Base-by-base conservation (phyloP, 2,329 filamentous ascomycete genomes). In the Penicillium verrucosum region DNA sequence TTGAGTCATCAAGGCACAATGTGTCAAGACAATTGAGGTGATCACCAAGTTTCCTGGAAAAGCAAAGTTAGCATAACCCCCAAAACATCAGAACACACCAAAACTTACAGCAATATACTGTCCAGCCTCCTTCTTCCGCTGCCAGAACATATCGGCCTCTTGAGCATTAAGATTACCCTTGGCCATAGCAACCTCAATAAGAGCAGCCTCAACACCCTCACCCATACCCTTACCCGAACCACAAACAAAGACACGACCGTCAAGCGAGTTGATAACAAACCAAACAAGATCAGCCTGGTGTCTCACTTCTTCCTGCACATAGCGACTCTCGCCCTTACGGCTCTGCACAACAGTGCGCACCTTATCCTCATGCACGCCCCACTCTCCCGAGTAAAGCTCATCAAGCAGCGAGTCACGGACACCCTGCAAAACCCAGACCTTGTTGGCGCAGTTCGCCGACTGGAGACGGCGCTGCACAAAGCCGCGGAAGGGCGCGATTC, bases 201-300 rank as follows among this genome's bases (percentile, higher is more conserved):
- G 81, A 0, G 93, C 90, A 45, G 86, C 82, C 72, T 97, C 89
- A 3, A 99, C 94, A 43, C 94, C 94, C 75, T 97, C 94, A 58
- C 94, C 94, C 94, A 99, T 99, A 55, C 94, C 94, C 78, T 90
- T 92, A 69, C 87, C 92, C 75, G 89, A 95, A 48, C 94, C 94
- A 73, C 94, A 99, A 57, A 99, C 94, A 72, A 99, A 99, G 51
- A 97, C 87, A 51, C 94, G 87, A 1, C 94, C 94, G 68, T 99
- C 94, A n/a, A 97, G 81, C 2, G 92, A 87, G 73, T 97, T 97
- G 80, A 96, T 89, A 62, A 97, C 92, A 73, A 91, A 96, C 94
- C 94, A 99, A 16, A 97, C 93, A n/a, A 97, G 83, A 70, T 97
- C 94, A 1, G 92, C 90, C 73, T 97, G 94, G 62, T 90, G 83